phyloP scores from a whole-genome alignment of 495 filamentous ascomycete species.

The Neurospora sp. region DNA sequence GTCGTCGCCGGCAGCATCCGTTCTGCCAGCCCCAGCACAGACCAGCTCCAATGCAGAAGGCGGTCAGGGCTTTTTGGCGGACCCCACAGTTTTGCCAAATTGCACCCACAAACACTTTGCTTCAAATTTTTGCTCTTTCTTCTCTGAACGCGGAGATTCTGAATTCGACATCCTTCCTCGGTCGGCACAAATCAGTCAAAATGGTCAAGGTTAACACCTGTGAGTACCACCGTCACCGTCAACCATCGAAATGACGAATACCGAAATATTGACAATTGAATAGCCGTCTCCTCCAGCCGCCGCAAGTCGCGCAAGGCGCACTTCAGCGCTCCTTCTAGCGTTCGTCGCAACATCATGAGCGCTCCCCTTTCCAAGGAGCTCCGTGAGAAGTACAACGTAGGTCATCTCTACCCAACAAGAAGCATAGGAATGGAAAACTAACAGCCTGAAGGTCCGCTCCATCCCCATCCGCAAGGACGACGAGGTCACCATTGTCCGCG shows the following conservation, averaged over 20 bases:
- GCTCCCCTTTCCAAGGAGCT: slow-evolving; percentile 93
- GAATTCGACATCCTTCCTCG: slow-evolving; percentile 9
- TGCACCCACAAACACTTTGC: neutral
- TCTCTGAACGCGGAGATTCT: neutral
- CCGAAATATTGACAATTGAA: slow-evolving; percentile 1
- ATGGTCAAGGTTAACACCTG: slow-evolving; percentile 26
- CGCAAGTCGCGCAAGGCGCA: slow-evolving; percentile 97
- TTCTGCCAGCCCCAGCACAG: neutral
- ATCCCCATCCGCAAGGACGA: slow-evolving; percentile 98
- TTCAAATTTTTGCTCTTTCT: neutral
- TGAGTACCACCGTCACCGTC: slow-evolving; percentile 6
- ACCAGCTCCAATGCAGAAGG: neutral
- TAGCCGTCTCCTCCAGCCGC: slow-evolving; percentile 53
- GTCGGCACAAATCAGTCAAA: slow-evolving; percentile 23
- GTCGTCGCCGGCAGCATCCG: neutral
- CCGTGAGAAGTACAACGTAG: slow-evolving; percentile 88
- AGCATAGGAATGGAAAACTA: neutral
- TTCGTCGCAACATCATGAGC: slow-evolving; percentile 88
- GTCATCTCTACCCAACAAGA: slow-evolving; percentile 16
- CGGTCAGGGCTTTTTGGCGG: neutral
- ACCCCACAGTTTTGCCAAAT: neutral
- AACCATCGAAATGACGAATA: neutral
- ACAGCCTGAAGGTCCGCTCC: slow-evolving; percentile 61
- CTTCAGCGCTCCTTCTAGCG: slow-evolving; percentile 83
- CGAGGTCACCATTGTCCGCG: slow-evolving; percentile 81